phyloP scores from a whole-genome alignment of 2,329 filamentous ascomycete genomes.

The Penicillium sp. region DNA sequence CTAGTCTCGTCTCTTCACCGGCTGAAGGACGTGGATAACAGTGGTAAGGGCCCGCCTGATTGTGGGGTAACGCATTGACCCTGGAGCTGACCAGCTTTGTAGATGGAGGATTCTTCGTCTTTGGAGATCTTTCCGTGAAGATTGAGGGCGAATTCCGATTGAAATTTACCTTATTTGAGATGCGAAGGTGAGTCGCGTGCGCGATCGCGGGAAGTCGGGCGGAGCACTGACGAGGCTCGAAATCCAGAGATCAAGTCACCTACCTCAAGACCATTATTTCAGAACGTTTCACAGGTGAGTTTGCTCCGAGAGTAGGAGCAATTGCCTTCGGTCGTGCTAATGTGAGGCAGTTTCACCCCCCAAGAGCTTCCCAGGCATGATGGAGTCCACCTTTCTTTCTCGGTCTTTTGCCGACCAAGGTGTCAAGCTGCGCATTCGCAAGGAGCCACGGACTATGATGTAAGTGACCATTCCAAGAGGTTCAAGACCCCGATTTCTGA shows the following conservation, averaged over 20 bases:
- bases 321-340: neutral
- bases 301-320: neutral
- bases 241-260: constrained; percentile 44
- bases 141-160: constrained; percentile 71
- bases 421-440: constrained; percentile 76
- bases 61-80: neutral
- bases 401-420: constrained; percentile 84
- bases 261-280: constrained; percentile 59
- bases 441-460: constrained; percentile 68
- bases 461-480: constrained; percentile 21
- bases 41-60: constrained; percentile 41
- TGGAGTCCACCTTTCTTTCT: constrained; percentile 78
- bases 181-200: constrained; percentile 54
- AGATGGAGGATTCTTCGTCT: constrained; percentile 88
- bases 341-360: constrained; percentile 41
- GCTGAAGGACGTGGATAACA: constrained; percentile 74
- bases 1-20: constrained; percentile 79
- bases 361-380: constrained; percentile 76
- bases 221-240: constrained; percentile 16
- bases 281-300: constrained; percentile 66
- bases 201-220: neutral
- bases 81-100: neutral
- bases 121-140: constrained; percentile 80
- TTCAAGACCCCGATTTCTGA: constrained; percentile 11
- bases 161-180: constrained; percentile 76